These are phyloP conservation scores for Aspergillus sclerotiicarbonarius DNA, from an alignment of 495 filamentous ascomycete species.

Conservation along the genomic window DNA sequence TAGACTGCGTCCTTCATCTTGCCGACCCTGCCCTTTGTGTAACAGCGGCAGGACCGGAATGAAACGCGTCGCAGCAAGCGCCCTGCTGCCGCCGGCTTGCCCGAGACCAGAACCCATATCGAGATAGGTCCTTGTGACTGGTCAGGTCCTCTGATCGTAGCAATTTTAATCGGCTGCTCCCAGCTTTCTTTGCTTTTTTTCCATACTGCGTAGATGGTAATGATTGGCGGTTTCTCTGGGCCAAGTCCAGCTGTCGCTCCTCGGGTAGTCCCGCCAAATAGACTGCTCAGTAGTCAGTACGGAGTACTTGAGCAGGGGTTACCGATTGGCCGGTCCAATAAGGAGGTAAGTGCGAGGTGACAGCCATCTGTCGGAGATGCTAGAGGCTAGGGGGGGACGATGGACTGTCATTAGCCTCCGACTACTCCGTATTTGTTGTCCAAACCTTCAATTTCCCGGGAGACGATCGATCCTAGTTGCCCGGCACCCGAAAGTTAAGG, in stretches of 20 bases:
- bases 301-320: too few relatives aligned
- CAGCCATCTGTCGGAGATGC: not conserved
- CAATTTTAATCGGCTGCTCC: not conserved
- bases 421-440: constrained; percentile 1
- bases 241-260: not conserved
- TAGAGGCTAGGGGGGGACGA: not conserved
- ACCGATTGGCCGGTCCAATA: not conserved
- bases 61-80: constrained; percentile 14
- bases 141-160: not conserved
- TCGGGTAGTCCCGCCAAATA: constrained; percentile 2
- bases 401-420: not conserved
- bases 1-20: not conserved
- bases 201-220: not conserved
- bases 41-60: not conserved
- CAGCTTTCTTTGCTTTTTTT: not conserved
- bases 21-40: not conserved
- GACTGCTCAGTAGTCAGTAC: not conserved
- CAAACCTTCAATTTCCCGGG: not conserved
- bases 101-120: not conserved
- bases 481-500: not conserved
- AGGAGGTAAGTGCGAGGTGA: not conserved
- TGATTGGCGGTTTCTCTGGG: not conserved
- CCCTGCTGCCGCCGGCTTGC: constrained; percentile 4
- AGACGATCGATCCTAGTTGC: not conserved
- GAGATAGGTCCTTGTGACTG: not conserved